Evolutionary conservation across 345 rosid genomes (phyloP).

Genomic region (Sonneratia caseolaris): DNA sequence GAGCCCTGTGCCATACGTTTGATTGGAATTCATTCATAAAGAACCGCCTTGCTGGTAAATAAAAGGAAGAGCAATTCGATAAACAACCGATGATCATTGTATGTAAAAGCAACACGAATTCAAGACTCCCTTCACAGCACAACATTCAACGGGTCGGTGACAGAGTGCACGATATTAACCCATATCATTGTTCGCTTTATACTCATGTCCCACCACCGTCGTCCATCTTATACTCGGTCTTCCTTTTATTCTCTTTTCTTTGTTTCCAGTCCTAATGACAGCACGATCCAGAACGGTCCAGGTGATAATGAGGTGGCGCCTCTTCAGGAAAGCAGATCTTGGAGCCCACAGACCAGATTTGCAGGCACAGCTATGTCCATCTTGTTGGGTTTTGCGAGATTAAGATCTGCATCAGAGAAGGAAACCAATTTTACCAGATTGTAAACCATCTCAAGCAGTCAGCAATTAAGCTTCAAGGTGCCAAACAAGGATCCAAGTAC

Average conservation of each 20-base stretch:
- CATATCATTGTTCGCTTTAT: too few relatives aligned
- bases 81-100: too few relatives aligned
- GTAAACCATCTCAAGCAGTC: background rate
- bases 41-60: too few relatives aligned
- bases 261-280: background rate
- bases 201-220: too few relatives aligned
- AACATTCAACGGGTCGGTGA: too few relatives aligned
- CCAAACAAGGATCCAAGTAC: background rate
- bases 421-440: background rate
- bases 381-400: constrained; percentile 81
- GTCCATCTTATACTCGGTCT: too few relatives aligned
- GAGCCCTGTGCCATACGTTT: too few relatives aligned
- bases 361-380: constrained; percentile 79
- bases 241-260: background rate
- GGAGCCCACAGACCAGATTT: constrained; percentile 82
- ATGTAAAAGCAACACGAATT: too few relatives aligned
- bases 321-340: constrained; percentile 24
- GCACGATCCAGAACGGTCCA: background rate
- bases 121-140: too few relatives aligned
- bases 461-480: background rate
- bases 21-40: too few relatives aligned
- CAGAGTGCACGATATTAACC: too few relatives aligned
- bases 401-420: constrained; percentile 44
- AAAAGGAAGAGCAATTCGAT: too few relatives aligned
- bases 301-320: background rate